Evolutionary conservation across 78 protist genomes (phyloP).

Genomic region (Dictyostelium capitatum): DNA sequence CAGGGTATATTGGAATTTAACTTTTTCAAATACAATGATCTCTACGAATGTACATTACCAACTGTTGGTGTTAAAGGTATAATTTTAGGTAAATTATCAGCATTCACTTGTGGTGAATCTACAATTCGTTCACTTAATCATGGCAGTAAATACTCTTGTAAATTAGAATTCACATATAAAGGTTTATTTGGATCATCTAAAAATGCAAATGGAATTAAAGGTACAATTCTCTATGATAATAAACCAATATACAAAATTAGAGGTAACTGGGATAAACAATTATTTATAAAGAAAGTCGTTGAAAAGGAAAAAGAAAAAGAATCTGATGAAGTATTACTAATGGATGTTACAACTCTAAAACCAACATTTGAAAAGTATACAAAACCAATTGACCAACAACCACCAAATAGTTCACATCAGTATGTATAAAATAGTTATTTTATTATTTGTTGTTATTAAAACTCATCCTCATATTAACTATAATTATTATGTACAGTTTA

Average conservation of each 20-base stretch:
- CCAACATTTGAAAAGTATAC: neutral
- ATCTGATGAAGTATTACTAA: neutral
- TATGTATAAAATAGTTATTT: neutral
- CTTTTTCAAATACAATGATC: constrained; percentile 20
- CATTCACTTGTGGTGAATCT: constrained; percentile 13
- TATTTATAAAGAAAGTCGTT: neutral
- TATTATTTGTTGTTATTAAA: neutral
- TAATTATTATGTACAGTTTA: neutral
- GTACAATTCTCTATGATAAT: neutral
- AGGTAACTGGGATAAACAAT: constrained; percentile 64
- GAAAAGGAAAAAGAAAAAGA: neutral
- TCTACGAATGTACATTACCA: constrained; percentile 34
- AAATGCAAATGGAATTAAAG: constrained; percentile 58
- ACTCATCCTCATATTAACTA: neutral
- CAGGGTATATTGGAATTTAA: constrained; percentile 31
- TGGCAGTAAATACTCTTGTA: neutral
- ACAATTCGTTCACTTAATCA: neutral
- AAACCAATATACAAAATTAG: constrained; percentile 23
- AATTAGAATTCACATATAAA: constrained; percentile 29
- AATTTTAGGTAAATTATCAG: constrained; percentile 27
- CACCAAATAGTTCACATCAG: constrained; percentile 38
- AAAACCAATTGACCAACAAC: constrained; percentile 43
- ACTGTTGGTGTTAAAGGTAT: constrained; percentile 56
- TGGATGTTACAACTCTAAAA: neutral
- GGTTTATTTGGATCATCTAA: constrained; percentile 28